Conservation (phyloP, 495 filamentous ascomycete species). For the Xylaria longipes region DNA sequence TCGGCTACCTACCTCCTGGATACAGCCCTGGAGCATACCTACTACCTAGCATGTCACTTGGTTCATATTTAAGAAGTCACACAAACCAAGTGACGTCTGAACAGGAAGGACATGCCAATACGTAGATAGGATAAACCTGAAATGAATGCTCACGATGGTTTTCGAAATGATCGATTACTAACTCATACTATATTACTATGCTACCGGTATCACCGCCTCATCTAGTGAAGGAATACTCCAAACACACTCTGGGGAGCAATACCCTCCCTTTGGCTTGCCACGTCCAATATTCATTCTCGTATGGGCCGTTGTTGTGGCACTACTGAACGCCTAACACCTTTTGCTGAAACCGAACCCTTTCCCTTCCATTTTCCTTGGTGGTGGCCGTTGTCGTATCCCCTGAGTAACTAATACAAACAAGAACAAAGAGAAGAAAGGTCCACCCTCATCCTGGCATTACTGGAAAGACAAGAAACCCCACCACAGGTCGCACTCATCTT, state of each 20-base stretch:
- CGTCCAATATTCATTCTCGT: conserved; percentile 20
- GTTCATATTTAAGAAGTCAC: neutral
- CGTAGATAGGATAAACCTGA: neutral
- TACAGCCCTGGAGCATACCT: too few relatives aligned
- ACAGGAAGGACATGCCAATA: neutral
- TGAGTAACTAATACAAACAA: conserved; percentile 28
- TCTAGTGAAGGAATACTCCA: neutral
- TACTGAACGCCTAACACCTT: conserved; percentile 24
- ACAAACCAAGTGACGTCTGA: neutral
- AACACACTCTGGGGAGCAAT: conserved; percentile 8
- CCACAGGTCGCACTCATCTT: conserved; percentile 1
- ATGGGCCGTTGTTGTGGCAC: neutral
- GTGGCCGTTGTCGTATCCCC: neutral
- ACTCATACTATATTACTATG: conserved; percentile 9
- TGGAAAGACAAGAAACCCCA: conserved; percentile 6
- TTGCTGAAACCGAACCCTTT: conserved; percentile 14
- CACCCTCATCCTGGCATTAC: neutral
- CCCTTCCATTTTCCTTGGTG: neutral
- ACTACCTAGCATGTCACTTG: neutral
- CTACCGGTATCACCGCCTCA: neutral
- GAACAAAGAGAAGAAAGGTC: conserved; percentile 20
- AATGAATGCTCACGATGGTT: neutral
- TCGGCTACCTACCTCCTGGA: neutral
- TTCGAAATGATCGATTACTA: conserved; percentile 16
- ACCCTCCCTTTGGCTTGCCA: neutral